phyloP scores from a whole-genome alignment of 495 filamentous ascomycete genomes.

The Penicillium verhagenii region DNA sequence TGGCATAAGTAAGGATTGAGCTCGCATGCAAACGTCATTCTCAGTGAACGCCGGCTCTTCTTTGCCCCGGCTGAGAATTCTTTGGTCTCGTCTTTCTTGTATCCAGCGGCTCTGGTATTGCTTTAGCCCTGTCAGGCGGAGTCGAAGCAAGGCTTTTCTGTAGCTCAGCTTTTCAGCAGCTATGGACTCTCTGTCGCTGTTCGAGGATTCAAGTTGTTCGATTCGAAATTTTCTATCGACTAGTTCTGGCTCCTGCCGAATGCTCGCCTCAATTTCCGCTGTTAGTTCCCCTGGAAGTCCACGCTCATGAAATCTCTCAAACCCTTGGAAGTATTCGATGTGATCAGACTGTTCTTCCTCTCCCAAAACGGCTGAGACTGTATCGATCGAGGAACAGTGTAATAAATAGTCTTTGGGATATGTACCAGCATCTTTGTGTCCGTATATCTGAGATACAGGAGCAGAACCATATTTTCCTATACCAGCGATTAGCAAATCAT shows the following conservation, averaged over 20 bases:
- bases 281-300: constrained; percentile 15
- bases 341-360: constrained; percentile 15
- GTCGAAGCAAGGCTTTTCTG: constrained; percentile 11
- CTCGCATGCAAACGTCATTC: constrained; percentile 12
- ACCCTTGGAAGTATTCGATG: constrained; percentile 26
- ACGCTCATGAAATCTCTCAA: constrained; percentile 16
- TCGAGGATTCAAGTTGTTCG: not conserved
- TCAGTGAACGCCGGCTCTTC: constrained; percentile 3
- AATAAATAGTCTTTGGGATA: constrained; percentile 20
- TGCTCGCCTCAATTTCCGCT: constrained; percentile 18
- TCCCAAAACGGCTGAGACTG: constrained; percentile 16
- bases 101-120: constrained; percentile 17
- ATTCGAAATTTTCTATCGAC: constrained; percentile 9
- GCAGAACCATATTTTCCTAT: constrained; percentile 22
- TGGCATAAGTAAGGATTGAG: constrained; percentile 16
- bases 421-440: constrained; percentile 11
- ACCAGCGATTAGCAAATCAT: not conserved
- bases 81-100: constrained; percentile 16
- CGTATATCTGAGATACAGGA: constrained; percentile 21
- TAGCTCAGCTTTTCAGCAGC: constrained; percentile 9
- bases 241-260: constrained; percentile 14
- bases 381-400: constrained; percentile 22
- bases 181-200: constrained; percentile 3
- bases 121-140: constrained; percentile 13
- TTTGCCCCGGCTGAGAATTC: constrained; percentile 16